These are phyloP conservation scores for Salvia splendens DNA, from an alignment of 257 asterid species.

Conservation along the genomic window DNA sequence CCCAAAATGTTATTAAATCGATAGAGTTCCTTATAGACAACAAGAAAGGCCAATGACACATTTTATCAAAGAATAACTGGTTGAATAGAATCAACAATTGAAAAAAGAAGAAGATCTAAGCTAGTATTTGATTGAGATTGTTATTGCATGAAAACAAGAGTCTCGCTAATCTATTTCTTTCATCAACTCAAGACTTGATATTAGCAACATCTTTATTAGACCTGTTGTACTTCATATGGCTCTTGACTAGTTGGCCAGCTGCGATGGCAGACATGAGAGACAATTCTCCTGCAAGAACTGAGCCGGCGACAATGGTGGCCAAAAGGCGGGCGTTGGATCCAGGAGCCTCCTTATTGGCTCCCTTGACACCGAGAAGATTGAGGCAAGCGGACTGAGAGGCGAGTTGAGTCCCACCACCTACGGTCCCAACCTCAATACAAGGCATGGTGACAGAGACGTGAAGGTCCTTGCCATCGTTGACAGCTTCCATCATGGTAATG, in stretches of 20 bases:
- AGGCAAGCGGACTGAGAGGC: constrained; percentile 48
- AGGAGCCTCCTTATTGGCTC: constrained; percentile 43
- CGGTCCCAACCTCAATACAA: constrained; percentile 45
- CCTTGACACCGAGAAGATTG: constrained; percentile 46
- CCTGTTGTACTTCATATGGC: constrained; percentile 50
- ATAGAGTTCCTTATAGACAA: too few species aligned
- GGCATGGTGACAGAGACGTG: constrained; percentile 52
- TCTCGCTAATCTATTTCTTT: too few species aligned
- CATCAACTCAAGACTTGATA: not conserved
- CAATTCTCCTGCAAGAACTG: constrained; percentile 48
- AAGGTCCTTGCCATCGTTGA: constrained; percentile 43
- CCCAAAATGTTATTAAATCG: too few species aligned
- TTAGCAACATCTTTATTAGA: constrained; percentile 35
- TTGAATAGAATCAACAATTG: too few species aligned
- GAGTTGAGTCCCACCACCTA: constrained; percentile 49
- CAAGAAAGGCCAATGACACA: too few species aligned
- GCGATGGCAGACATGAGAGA: constrained; percentile 48
- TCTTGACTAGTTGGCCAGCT: constrained; percentile 49
- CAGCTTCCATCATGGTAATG: constrained; percentile 51
- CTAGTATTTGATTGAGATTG: too few species aligned
- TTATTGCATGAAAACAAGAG: too few species aligned
- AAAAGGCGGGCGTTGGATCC: constrained; percentile 42
- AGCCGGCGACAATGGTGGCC: constrained; percentile 47
- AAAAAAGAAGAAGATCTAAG: too few species aligned
- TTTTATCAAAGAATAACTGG: too few species aligned